These are phyloP conservation scores for Alternaria sp. DNA, from an alignment of 2,329 filamentous ascomycete species.

Conservation along the genomic window DNA sequence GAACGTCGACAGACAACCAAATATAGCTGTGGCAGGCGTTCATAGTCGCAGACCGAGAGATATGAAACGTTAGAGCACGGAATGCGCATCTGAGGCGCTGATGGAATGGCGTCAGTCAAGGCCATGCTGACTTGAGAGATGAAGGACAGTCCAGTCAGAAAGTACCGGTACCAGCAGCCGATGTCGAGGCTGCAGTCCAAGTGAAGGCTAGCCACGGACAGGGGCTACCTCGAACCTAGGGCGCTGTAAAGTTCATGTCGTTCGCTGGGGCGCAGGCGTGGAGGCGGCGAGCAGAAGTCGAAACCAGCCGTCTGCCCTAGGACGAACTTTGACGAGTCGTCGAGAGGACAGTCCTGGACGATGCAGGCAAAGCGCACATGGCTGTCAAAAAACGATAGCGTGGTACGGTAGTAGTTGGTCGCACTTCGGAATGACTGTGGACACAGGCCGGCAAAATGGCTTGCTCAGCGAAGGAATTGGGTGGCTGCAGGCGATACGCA, in stretches of 20 bases:
- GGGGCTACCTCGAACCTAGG: slow-evolving; percentile 10
- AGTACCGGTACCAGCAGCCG: background rate
- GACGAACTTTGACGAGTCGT: slow-evolving; percentile 9
- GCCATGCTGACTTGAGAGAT: background rate
- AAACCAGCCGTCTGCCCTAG: slow-evolving; percentile 18
- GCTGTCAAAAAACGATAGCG: slow-evolving; percentile 12
- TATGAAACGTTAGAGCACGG: slow-evolving; percentile 13
- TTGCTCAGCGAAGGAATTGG: slow-evolving; percentile 7
- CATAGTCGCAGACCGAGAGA: background rate
- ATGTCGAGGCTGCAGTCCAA: background rate
- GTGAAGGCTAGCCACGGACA: slow-evolving; percentile 16
- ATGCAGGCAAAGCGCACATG: background rate
- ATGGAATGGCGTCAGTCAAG: slow-evolving; percentile 3
- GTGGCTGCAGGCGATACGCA: slow-evolving; percentile 31
- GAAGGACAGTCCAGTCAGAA: background rate
- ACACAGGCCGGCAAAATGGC: slow-evolving; percentile 15
- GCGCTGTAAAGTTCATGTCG: slow-evolving; percentile 10
- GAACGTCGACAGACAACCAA: background rate
- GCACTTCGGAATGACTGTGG: slow-evolving; percentile 5
- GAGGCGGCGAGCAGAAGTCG: slow-evolving; percentile 16
- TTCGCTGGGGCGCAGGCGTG: slow-evolving; percentile 16
- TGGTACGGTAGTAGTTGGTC: slow-evolving; percentile 12
- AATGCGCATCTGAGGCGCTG: background rate
- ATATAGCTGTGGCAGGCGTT: slow-evolving; percentile 5
- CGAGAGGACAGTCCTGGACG: background rate